phyloP scores from a whole-genome alignment of 805 yeast species.

The Wickerhamomyces sydowiorum region DNA sequence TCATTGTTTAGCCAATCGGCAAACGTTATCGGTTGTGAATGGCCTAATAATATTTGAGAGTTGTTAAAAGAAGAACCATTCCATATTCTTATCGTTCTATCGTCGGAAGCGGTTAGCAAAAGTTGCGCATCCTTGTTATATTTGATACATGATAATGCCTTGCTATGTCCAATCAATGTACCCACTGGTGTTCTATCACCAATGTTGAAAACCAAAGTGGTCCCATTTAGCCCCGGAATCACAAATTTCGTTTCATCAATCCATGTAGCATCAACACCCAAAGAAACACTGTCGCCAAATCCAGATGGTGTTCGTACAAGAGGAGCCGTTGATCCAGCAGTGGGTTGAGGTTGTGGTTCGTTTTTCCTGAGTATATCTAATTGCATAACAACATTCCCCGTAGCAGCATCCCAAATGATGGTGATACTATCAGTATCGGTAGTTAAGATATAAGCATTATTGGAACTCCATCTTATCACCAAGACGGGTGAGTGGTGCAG shows the following conservation, averaged over 20 bases:
- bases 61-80: slow-evolving; percentile 54
- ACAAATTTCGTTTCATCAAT: slow-evolving; percentile 64
- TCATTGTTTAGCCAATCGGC: slow-evolving; percentile 49
- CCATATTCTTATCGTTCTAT: slow-evolving; percentile 71
- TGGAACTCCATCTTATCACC: slow-evolving; percentile 53
- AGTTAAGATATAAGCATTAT: slow-evolving; percentile 50
- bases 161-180: slow-evolving; percentile 57
- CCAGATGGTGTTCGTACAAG: background rate
- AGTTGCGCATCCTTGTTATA: slow-evolving; percentile 49
- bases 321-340: background rate
- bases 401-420: slow-evolving; percentile 61
- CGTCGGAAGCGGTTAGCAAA: slow-evolving; percentile 75
- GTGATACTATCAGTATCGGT: slow-evolving; percentile 50
- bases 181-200: slow-evolving; percentile 44
- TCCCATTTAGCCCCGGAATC: slow-evolving; percentile 52
- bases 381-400: slow-evolving; percentile 44
- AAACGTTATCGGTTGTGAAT: slow-evolving; percentile 50
- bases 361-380: slow-evolving; percentile 29
- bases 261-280: slow-evolving; percentile 68
- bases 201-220: slow-evolving; percentile 50
- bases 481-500: slow-evolving; percentile 52
- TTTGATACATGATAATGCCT: slow-evolving; percentile 45
- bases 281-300: slow-evolving; percentile 5
- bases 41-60: slow-evolving; percentile 43
- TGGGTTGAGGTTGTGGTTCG: slow-evolving; percentile 16